These are phyloP conservation scores for Colletotrichum higginsianum DNA, from an alignment of 2,329 filamentous ascomycete genomes.

Conservation along the genomic window DNA sequence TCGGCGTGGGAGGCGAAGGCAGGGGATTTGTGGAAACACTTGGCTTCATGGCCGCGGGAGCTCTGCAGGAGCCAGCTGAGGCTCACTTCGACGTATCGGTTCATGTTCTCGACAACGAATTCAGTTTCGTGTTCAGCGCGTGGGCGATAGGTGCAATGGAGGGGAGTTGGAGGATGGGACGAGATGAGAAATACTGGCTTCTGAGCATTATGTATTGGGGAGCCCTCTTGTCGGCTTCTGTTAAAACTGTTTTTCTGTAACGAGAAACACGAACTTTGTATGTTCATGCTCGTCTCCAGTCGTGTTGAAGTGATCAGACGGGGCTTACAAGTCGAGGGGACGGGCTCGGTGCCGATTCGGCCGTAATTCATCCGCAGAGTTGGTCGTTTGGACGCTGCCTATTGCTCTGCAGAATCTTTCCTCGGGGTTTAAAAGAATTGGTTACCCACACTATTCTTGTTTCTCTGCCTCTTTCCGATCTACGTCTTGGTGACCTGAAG, in stretches of 20 bases:
- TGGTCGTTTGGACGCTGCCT: neutral
- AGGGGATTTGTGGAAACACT: slow-evolving; percentile 54
- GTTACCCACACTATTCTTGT: no score
- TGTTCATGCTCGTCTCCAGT: slow-evolving; percentile 8
- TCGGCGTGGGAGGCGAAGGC: slow-evolving; percentile 53
- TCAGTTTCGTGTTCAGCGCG: no score
- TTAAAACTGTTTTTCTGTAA: no score
- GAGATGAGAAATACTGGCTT: neutral
- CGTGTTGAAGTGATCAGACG: neutral
- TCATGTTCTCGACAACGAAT: slow-evolving; percentile 40
- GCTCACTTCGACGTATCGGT: slow-evolving; percentile 52
- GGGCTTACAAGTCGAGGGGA: neutral
- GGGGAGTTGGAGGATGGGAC: neutral
- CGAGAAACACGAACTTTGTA: neutral
- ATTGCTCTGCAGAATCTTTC: neutral
- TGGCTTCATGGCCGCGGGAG: slow-evolving; percentile 55
- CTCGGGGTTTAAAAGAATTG: no score
- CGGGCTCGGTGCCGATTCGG: slow-evolving; percentile 10
- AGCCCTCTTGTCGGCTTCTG: neutral
- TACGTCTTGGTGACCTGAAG: no score
- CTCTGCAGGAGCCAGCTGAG: slow-evolving; percentile 58
- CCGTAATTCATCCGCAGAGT: neutral
- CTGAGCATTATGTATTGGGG: no score
- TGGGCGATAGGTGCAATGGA: neutral
- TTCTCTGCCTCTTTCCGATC: no score